Percentiles rank a stretch among this genome's conserved stretches.
These are phyloP conservation scores for Alloascoidea africana DNA, from an alignment of 805 yeast species.

Conservation along the genomic window DNA sequence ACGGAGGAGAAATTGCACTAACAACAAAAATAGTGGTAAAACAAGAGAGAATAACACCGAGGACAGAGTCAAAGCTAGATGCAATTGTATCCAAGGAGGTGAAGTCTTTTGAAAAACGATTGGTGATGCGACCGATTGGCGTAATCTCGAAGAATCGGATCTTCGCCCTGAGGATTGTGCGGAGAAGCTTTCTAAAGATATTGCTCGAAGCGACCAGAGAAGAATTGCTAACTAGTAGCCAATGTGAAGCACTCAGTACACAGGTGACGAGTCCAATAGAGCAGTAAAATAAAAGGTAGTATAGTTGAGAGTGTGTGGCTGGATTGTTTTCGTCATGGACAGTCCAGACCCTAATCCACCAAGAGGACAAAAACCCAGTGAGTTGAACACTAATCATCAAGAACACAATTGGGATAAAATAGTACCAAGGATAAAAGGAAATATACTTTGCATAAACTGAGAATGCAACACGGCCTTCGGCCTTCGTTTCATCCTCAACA, in stretches of 20 bases:
- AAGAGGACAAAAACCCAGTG: slow-evolving; percentile 55
- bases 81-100: slow-evolving; percentile 80
- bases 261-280: slow-evolving; percentile 52
- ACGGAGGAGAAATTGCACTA: slow-evolving; percentile 63
- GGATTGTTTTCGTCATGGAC: too few relatives aligned
- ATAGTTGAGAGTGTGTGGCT: slow-evolving; percentile 45
- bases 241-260: slow-evolving; percentile 39
- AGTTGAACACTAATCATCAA: slow-evolving; percentile 44
- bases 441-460: slow-evolving; percentile 64
- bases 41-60: slow-evolving; percentile 55
- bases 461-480: slow-evolving; percentile 68
- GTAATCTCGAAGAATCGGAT: slow-evolving; percentile 89
- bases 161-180: slow-evolving; percentile 56
- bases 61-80: slow-evolving; percentile 22
- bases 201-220: slow-evolving; percentile 69
- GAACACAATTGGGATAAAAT: slow-evolving; percentile 32
- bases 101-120: slow-evolving; percentile 88
- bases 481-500: slow-evolving; percentile 69
- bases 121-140: slow-evolving; percentile 93
- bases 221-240: slow-evolving; percentile 42
- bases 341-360: slow-evolving; percentile 89
- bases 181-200: slow-evolving; percentile 52
- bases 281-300: slow-evolving; percentile 55
- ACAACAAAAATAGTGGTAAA: slow-evolving; percentile 77
- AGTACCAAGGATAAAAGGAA: slow-evolving; percentile 50